Conservation (phyloP, 495 filamentous ascomycete genomes). For the Annulohypoxylon moriforme region DNA sequence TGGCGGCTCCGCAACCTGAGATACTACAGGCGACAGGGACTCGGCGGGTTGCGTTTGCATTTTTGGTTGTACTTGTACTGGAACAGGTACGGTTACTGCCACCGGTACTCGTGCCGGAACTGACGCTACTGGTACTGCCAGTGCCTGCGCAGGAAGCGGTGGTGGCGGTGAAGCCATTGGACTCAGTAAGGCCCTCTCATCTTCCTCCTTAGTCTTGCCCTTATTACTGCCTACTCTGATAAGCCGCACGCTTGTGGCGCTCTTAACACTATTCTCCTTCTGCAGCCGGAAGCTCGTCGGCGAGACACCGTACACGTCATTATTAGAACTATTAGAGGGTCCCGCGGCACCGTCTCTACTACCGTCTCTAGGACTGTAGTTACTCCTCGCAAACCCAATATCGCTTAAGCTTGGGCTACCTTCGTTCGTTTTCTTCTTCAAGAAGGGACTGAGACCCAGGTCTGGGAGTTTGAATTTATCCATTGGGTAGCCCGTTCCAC, state of each 20-base stretch:
- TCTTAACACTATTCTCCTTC: conserved; percentile 39
- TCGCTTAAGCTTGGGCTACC: conserved; percentile 23
- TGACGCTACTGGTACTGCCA: neutral
- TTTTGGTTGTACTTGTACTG: neutral
- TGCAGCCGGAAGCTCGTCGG: conserved; percentile 40
- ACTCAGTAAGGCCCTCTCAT: conserved; percentile 21
- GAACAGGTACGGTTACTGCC: neutral
- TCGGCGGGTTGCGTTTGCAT: neutral
- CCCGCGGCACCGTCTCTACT: neutral
- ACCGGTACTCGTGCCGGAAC: neutral
- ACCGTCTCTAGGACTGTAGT: conserved; percentile 5
- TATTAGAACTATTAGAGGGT: neutral
- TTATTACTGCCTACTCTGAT: conserved; percentile 44
- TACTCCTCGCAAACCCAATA: conserved; percentile 34
- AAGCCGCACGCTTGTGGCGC: conserved; percentile 46
- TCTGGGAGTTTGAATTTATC: conserved; percentile 44
- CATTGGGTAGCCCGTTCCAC: conserved; percentile 35
- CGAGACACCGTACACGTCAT: conserved; percentile 32
- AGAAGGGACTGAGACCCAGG: conserved; percentile 29
- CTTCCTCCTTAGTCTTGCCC: conserved; percentile 25
- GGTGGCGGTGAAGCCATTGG: conserved; percentile 19
- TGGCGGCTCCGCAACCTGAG: conserved; percentile 5
- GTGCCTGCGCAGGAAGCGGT: conserved; percentile 5
- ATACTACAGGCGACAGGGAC: conserved; percentile 16
- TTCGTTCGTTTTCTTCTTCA: conserved; percentile 34